phyloP scores from a whole-genome alignment of 495 filamentous ascomycete genomes.

The Cetradonia linearis region DNA sequence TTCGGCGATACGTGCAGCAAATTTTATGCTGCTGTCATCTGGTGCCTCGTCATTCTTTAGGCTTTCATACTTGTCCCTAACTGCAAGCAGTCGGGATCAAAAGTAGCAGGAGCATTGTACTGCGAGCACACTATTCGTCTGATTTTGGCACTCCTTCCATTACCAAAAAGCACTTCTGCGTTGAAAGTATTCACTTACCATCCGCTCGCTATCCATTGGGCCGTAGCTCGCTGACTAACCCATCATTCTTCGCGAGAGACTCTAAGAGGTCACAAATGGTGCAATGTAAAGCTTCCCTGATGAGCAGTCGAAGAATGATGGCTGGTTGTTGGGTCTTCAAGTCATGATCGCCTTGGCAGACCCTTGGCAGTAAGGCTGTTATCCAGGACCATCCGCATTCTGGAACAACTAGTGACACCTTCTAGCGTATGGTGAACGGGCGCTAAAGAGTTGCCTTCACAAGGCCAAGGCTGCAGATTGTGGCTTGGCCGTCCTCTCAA shows the following conservation, averaged over 20 bases:
- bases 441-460: background rate
- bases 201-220: background rate
- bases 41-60: background rate
- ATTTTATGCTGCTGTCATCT: background rate
- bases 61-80: background rate
- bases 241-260: background rate
- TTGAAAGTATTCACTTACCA: background rate
- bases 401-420: background rate
- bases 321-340: background rate
- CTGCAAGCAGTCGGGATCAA: background rate
- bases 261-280: background rate
- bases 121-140: background rate
- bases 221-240: background rate
- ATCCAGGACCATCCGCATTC: background rate
- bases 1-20: background rate
- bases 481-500: background rate
- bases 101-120: background rate
- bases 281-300: background rate
- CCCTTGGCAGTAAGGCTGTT: background rate
- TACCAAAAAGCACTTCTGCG: background rate
- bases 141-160: background rate
- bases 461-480: background rate
- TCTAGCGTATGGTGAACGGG: background rate
- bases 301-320: background rate
- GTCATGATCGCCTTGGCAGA: background rate